Evolutionary conservation across 1,284 basidiomycete species (phyloP).

Genomic region (Xerocomus amazonicus): DNA sequence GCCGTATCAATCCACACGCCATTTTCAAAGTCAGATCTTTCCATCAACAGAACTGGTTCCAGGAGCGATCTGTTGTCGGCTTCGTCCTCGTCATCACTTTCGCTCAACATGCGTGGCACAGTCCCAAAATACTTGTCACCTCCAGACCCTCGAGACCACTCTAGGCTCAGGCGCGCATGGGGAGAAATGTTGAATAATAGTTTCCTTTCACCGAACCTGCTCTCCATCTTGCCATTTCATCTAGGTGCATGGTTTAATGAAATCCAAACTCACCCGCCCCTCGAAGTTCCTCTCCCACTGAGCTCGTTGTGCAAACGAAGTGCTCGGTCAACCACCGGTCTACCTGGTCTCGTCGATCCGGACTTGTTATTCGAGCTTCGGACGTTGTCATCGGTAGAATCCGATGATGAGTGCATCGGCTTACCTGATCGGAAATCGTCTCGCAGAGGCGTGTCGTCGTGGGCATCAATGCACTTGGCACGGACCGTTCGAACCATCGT

Average conservation of each 20-base stretch:
- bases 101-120: slow-evolving; percentile 13
- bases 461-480: slow-evolving; percentile 61
- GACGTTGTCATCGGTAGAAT: slow-evolving; percentile 23
- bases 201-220: slow-evolving; percentile 52
- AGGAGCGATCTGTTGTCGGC: slow-evolving; percentile 14
- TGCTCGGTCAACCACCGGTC: slow-evolving; percentile 6
- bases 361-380: slow-evolving; percentile 32
- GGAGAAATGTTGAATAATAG: slow-evolving; percentile 60
- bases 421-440: slow-evolving; percentile 19
- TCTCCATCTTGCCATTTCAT: slow-evolving; percentile 66
- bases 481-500: slow-evolving; percentile 50
- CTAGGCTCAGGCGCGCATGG: slow-evolving; percentile 59
- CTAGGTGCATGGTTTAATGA: slow-evolving; percentile 56
- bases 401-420: slow-evolving; percentile 15
- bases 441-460: slow-evolving; percentile 36
- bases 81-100: slow-evolving; percentile 20
- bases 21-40: slow-evolving; percentile 29
- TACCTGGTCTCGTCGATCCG: slow-evolving; percentile 26
- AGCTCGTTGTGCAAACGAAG: slow-evolving; percentile 35
- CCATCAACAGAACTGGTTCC: slow-evolving; percentile 12
- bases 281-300: slow-evolving; percentile 56
- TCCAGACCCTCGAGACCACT: slow-evolving; percentile 58
- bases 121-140: slow-evolving; percentile 16
- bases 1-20: slow-evolving; percentile 18
- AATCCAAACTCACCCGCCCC: slow-evolving; percentile 47